Evolutionary conservation across 2,329 filamentous ascomycete genomes (phyloP).

Genomic region (Botrytis sinoallii): DNA sequence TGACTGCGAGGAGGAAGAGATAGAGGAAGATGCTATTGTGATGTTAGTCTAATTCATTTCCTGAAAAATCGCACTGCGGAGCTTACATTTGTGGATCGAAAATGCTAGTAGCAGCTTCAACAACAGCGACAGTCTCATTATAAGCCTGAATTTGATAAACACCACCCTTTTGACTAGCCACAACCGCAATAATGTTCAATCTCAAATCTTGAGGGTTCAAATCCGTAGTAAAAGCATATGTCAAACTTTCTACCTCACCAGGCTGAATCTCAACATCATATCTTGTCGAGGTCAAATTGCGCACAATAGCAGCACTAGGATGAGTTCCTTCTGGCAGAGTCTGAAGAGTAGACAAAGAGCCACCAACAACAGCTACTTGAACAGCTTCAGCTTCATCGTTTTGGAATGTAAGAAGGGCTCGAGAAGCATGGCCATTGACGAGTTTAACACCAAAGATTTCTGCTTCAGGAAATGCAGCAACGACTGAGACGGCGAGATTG

Average conservation of each 20-base stretch:
- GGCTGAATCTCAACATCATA: conserved; percentile 73
- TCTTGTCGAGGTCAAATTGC: conserved; percentile 77
- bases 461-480: conserved; percentile 61
- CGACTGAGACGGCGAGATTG: conserved; percentile 62
- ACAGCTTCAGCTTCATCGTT: conserved; percentile 81
- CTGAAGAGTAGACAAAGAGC: conserved; percentile 62
- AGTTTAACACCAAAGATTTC: conserved; percentile 89
- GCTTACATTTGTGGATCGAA: conserved; percentile 83
- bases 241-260: conserved; percentile 71
- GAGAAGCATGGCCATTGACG: conserved; percentile 84
- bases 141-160: conserved; percentile 77
- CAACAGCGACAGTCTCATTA: conserved; percentile 79
- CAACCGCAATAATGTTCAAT: conserved; percentile 71
- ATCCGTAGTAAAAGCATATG: conserved; percentile 84
- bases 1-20: conserved; percentile 77
- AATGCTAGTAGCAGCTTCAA: conserved; percentile 87
- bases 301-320: conserved; percentile 58
- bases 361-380: conserved; percentile 71
- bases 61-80: not conserved
- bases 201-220: conserved; percentile 88
- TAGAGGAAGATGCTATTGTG: conserved; percentile 87
- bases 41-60: conserved; percentile 14
- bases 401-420: conserved; percentile 75
- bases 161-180: conserved; percentile 63
- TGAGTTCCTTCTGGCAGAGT: conserved; percentile 49